Conservation (phyloP, 306 rosid genomes). For the Sicyos baderoa region DNA sequence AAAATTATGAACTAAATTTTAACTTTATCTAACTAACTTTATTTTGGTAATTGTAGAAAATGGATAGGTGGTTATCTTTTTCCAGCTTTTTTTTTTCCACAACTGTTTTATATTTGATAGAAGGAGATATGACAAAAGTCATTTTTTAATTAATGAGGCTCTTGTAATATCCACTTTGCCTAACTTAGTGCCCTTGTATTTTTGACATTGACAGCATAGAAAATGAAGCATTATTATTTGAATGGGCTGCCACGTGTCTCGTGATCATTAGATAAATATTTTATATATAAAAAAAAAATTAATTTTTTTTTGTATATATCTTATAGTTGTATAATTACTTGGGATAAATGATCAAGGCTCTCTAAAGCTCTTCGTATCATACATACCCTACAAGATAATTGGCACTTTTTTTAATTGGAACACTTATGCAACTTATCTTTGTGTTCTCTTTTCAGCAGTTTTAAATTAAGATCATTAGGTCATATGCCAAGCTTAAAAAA, state of each 20-base stretch:
- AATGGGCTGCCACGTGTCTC: background rate
- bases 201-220: constrained; percentile 10
- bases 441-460: background rate
- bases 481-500: background rate
- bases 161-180: constrained; percentile 26
- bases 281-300: background rate
- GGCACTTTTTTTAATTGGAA: background rate
- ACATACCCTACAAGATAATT: background rate
- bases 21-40: no score
- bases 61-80: background rate
- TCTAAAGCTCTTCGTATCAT: background rate
- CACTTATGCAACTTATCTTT: background rate
- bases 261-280: background rate
- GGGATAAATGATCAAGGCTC: background rate
- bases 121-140: constrained; percentile 9
- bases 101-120: background rate
- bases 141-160: background rate
- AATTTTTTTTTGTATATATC: background rate
- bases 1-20: no score
- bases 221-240: background rate
- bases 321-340: background rate
- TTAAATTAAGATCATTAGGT: background rate
- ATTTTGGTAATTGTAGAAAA: constrained; percentile 1
- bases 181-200: constrained; percentile 12
- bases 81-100: background rate